These are phyloP conservation scores for Fusarium subglutinans DNA, from an alignment of 2,329 filamentous ascomycete genomes.

Conservation along the genomic window DNA sequence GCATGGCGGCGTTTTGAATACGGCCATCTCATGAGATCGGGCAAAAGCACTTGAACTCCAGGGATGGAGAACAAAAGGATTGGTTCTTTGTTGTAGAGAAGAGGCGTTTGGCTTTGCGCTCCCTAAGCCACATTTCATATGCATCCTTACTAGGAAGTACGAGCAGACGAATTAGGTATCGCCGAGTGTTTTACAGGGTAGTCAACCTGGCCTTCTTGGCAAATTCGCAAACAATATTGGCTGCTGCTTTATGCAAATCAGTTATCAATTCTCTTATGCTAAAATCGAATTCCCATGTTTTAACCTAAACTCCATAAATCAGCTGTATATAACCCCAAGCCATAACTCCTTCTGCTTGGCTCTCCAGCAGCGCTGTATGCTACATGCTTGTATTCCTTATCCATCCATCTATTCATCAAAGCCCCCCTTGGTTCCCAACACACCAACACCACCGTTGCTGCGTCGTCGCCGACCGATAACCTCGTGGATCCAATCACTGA, in stretches of 20 bases:
- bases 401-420: slow-evolving; percentile 40
- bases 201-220: neutral
- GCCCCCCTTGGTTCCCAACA: slow-evolving; percentile 59
- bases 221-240: neutral
- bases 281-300: slow-evolving; percentile 31
- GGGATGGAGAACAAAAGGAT: neutral
- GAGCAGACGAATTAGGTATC: neutral
- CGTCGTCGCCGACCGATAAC: slow-evolving; percentile 61
- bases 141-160: neutral
- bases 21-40: neutral
- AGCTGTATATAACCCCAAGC: slow-evolving; percentile 26
- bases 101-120: neutral
- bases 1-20: slow-evolving; percentile 7
- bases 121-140: neutral
- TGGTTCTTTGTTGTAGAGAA: neutral
- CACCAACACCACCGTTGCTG: slow-evolving; percentile 56
- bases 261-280: slow-evolving; percentile 3
- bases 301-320: slow-evolving; percentile 38
- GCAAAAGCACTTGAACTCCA: slow-evolving; percentile 10
- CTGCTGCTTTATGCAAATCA: neutral
- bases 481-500: slow-evolving; percentile 77
- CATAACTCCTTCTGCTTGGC: slow-evolving; percentile 30
- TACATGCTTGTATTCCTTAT: slow-evolving; percentile 2
- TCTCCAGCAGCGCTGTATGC: slow-evolving; percentile 13
- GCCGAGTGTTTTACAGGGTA: neutral